Evolutionary conservation across 1,139 yeast genomes (phyloP).

Genomic region (Hanseniaspora sp.): DNA sequence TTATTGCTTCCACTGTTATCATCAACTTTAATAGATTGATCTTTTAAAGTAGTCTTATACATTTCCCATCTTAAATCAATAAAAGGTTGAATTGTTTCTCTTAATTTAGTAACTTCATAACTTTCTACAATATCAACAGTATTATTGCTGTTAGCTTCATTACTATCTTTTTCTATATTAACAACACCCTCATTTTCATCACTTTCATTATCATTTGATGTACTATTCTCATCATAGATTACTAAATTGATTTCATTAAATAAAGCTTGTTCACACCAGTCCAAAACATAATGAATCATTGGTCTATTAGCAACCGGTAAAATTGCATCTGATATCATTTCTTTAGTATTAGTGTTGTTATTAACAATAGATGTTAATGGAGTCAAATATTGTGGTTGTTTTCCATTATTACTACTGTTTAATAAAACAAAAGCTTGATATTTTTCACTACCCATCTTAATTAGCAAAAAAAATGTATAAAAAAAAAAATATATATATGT

Average conservation of each 20-base stretch:
- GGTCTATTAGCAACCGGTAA: conserved; percentile 85
- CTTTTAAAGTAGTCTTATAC: conserved; percentile 24
- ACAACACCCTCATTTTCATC: conserved; percentile 28
- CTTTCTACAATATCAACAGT: conserved; percentile 3
- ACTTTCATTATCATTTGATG: conserved; percentile 3
- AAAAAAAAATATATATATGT: no score
- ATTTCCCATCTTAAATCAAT: conserved; percentile 25
- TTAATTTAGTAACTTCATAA: conserved; percentile 19
- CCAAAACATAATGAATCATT: conserved; percentile 76
- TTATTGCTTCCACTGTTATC: conserved; percentile 6
- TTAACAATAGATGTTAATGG: conserved; percentile 55
- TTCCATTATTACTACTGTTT: conserved; percentile 56
- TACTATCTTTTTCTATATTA: conserved; percentile 27
- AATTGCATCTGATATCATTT: conserved; percentile 70
- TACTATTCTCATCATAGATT: conserved; percentile 34
- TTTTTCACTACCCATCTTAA: conserved; percentile 37
- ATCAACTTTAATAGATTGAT: conserved; percentile 15
- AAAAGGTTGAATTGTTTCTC: conserved; percentile 22
- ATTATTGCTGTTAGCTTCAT: conserved; percentile 21
- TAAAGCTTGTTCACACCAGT: conserved; percentile 86
- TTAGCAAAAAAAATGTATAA: no score
- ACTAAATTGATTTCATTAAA: conserved; percentile 52
- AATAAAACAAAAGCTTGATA: conserved; percentile 84
- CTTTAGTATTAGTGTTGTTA: conserved; percentile 28
- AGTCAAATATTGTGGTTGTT: conserved; percentile 3